Conservation (phyloP, 2,329 filamentous ascomycete genomes). For the Pseudogymnoascus sp. region DNA sequence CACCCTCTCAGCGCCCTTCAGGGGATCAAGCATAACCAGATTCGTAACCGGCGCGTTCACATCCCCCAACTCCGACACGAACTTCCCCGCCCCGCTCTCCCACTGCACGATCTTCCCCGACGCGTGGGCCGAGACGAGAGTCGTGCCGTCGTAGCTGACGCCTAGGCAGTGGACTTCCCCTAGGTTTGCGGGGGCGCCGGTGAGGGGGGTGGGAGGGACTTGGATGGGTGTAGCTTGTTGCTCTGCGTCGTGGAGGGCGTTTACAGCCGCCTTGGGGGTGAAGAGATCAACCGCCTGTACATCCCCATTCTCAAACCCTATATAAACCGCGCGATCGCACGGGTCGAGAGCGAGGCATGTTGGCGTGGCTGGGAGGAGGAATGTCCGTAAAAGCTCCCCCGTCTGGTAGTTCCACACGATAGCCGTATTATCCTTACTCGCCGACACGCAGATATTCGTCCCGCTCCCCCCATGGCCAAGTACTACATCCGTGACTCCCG, state of each 20-base stretch:
- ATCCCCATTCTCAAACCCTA: constrained; percentile 71
- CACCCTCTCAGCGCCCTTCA: constrained; percentile 38
- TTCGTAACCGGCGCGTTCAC: constrained; percentile 80
- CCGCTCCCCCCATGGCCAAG: constrained; percentile 61
- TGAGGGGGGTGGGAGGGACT: constrained; percentile 42
- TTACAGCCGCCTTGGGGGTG: constrained; percentile 46
- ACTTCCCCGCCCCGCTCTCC: constrained; percentile 50
- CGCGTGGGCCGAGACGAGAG: constrained; percentile 70
- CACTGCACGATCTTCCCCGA: constrained; percentile 73
- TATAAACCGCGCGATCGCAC: constrained; percentile 73
- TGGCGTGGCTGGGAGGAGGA: constrained; percentile 68
- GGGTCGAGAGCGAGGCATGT: constrained; percentile 71
- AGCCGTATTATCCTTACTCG: constrained; percentile 78
- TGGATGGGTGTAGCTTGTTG: constrained; percentile 51
- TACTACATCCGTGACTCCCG: constrained; percentile 58
- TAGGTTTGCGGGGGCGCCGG: constrained; percentile 50
- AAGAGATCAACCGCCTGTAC: constrained; percentile 73
- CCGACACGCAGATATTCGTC: constrained; percentile 76
- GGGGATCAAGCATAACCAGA: constrained; percentile 61
- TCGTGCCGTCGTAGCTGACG: constrained; percentile 75
- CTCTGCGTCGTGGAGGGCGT: constrained; percentile 35
- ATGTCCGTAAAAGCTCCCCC: constrained; percentile 68
- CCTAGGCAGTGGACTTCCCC: constrained; percentile 61
- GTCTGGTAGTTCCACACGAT: constrained; percentile 89
- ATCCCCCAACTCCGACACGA: constrained; percentile 23